Evolutionary conservation across 352 stramenopile species (phyloP).

Genomic region (Phytophthora idaei): DNA sequence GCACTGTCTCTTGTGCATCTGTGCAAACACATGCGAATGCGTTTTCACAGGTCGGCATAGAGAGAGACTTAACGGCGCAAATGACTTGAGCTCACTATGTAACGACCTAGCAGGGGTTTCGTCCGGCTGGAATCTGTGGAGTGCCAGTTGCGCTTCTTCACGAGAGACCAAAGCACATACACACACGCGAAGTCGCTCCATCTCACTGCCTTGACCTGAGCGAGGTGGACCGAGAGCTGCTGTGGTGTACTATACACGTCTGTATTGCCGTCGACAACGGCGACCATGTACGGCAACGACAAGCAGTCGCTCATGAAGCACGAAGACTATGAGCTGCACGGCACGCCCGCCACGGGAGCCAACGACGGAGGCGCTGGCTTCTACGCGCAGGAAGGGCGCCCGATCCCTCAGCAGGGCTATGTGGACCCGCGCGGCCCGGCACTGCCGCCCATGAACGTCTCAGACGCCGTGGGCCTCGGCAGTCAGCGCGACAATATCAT

Average conservation of each 20-base stretch:
- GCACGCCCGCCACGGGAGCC: constrained; percentile 55
- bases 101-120: constrained; percentile 35
- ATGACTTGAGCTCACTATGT: constrained; percentile 18
- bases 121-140: constrained; percentile 2
- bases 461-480: constrained; percentile 61
- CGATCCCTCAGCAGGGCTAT: constrained; percentile 59
- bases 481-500: constrained; percentile 84
- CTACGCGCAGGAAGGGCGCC: constrained; percentile 56
- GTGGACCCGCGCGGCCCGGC: constrained; percentile 68
- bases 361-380: constrained; percentile 54
- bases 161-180: constrained; percentile 26
- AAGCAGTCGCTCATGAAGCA: constrained; percentile 47
- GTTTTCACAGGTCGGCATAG: constrained; percentile 10
- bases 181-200: constrained; percentile 7
- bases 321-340: constrained; percentile 66
- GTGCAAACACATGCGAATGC: constrained; percentile 1
- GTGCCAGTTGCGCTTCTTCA: constrained; percentile 45
- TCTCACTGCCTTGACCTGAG: constrained; percentile 8
- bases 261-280: constrained; percentile 2
- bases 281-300: constrained; percentile 52
- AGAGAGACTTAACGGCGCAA: constrained; percentile 4
- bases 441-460: constrained; percentile 75
- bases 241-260: constrained; percentile 19
- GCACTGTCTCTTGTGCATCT: constrained; percentile 2
- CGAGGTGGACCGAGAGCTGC: constrained; percentile 5